A percentile compares a stretch with the other conserved stretches of the same genome.
These are phyloP conservation scores for Dictyostelium capitatum DNA, from an alignment of 78 protist species.

Conservation along the genomic window DNA sequence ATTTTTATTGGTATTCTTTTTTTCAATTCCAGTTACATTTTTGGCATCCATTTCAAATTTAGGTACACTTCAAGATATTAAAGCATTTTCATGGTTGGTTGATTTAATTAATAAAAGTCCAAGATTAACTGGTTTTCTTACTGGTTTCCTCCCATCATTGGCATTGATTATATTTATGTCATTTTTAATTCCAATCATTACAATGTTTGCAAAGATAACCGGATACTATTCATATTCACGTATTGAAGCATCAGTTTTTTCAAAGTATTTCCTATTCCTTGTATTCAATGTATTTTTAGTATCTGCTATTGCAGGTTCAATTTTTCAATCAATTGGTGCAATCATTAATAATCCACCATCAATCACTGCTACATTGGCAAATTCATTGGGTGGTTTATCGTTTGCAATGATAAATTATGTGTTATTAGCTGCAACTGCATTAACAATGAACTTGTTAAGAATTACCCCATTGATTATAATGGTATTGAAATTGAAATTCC, in stretches of 20 bases:
- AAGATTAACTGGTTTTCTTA: slow-evolving; percentile 9
- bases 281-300: slow-evolving; percentile 71
- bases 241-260: slow-evolving; percentile 13
- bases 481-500: background rate
- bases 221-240: slow-evolving; percentile 14
- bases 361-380: slow-evolving; percentile 11
- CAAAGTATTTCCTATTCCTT: slow-evolving; percentile 64
- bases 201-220: background rate
- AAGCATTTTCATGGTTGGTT: slow-evolving; percentile 42
- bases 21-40: slow-evolving; percentile 49
- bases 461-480: background rate
- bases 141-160: slow-evolving; percentile 40
- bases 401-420: slow-evolving; percentile 41
- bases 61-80: slow-evolving; percentile 36
- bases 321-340: slow-evolving; percentile 32
- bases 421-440: slow-evolving; percentile 1
- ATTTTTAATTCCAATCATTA: slow-evolving; percentile 21
- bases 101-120: background rate
- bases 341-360: slow-evolving; percentile 28
- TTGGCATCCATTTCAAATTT: slow-evolving; percentile 20
- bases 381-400: slow-evolving; percentile 32
- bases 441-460: background rate
- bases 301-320: slow-evolving; percentile 50
- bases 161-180: slow-evolving; percentile 64
- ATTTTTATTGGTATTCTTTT: slow-evolving; percentile 40